A percentile compares a stretch with the other conserved stretches of the same genome.
Evolutionary conservation across 2,329 filamentous ascomycete species (phyloP).

Genomic region (Phaeomoniella chlamydospora): DNA sequence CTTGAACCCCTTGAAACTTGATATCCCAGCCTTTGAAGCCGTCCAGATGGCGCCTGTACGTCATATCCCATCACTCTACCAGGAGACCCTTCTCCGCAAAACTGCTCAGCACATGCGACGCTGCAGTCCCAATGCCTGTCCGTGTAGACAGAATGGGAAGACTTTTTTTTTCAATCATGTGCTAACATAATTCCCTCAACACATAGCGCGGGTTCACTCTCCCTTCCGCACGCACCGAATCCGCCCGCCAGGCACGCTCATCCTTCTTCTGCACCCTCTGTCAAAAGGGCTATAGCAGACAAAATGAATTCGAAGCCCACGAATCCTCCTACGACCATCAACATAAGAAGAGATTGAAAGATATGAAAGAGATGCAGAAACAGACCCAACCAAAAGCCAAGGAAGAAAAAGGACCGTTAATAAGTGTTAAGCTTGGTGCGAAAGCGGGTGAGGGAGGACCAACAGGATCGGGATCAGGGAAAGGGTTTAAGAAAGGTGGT

Average conservation of each 20-base stretch:
- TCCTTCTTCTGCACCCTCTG: conserved; percentile 79
- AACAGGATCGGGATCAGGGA: conserved; percentile 13
- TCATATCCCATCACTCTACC: neutral
- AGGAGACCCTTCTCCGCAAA: neutral
- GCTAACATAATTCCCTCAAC: neutral
- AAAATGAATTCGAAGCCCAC: conserved; percentile 93
- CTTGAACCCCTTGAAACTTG: no score
- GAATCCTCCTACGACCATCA: conserved; percentile 90
- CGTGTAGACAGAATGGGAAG: no score
- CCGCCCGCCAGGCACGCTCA: conserved; percentile 60
- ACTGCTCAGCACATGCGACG: neutral
- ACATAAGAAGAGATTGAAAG: conserved; percentile 57
- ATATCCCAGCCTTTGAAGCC: no score
- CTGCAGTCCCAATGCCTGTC: no score
- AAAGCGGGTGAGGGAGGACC: no score
- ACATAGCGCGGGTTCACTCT: conserved; percentile 31
- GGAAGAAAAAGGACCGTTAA: conserved; percentile 25
- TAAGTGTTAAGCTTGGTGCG: conserved; percentile 17
- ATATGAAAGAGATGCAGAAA: conserved; percentile 27
- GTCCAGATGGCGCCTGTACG: conserved; percentile 24
- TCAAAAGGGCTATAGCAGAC: conserved; percentile 84
- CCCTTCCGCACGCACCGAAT: conserved; percentile 37
- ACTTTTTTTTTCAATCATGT: neutral
- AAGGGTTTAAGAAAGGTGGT: conserved; percentile 51
- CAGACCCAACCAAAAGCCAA: conserved; percentile 21